phyloP scores from a whole-genome alignment of 768 basidiomycete genomes.

The Coprinopsis marcescibilis region DNA sequence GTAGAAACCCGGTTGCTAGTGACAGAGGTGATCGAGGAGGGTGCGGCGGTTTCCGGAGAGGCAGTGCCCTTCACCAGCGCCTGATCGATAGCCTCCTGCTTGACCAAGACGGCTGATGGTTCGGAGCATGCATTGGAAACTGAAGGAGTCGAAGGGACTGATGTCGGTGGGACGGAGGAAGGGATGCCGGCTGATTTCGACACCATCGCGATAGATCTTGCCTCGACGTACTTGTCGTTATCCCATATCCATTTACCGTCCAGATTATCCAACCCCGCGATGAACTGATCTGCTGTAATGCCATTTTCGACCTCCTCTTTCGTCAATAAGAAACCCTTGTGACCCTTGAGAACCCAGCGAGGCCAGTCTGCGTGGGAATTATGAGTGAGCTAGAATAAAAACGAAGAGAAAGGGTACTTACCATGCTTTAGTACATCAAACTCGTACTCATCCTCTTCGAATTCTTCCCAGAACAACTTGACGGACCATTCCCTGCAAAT shows the following conservation, averaged over 20 bases:
- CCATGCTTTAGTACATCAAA: conserved; percentile 33
- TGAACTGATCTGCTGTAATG: conserved; percentile 26
- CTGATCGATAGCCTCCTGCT: not conserved
- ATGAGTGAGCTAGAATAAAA: no score
- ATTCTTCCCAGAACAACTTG: conserved; percentile 34
- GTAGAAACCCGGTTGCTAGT: not conserved
- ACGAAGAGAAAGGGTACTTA: conserved; percentile 16
- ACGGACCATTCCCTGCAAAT: conserved; percentile 32
- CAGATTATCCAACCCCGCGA: conserved; percentile 21
- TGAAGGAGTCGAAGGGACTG: no score
- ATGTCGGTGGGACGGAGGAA: no score
- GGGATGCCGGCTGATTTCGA: no score
- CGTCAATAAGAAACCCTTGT: conserved; percentile 36
- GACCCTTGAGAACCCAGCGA: conserved; percentile 32
- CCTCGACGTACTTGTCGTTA: conserved; percentile 4
- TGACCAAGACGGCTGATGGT: not conserved
- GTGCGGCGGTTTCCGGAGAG: not conserved
- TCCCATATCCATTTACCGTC: conserved; percentile 19
- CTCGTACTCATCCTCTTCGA: conserved; percentile 36
- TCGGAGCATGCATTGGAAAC: no score
- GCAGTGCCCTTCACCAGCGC: not conserved
- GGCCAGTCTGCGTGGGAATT: conserved; percentile 28
- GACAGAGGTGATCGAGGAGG: not conserved
- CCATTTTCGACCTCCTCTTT: conserved; percentile 30
- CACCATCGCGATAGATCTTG: not conserved